Base-by-base conservation (phyloP, 2,329 filamentous ascomycete species). In the Phialemonium atrogriseum region DNA sequence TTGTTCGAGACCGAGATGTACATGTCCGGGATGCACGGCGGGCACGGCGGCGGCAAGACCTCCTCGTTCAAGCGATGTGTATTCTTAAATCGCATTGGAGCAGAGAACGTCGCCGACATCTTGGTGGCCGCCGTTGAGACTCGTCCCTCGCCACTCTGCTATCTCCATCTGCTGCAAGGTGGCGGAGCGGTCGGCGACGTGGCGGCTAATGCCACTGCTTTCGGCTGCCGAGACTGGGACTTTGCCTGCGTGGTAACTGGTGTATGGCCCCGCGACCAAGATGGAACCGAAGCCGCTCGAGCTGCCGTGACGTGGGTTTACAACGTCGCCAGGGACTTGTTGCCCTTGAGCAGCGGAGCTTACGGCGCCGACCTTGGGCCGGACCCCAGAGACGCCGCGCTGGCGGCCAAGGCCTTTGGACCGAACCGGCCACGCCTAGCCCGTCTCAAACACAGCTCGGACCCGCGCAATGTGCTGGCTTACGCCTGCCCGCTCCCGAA, bases 61-160 rank as follows among this genome's bases (percentile, higher is more conserved):
- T 78, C 68, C 8, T 64, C 74, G 1, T 79, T 80, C 58, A 79
- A 80, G 54, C 64, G 76, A 42, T 80, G 75, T 46, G 24, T 80
- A 18, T 79, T 80, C 43, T 49, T 80, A 7, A 69, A 68, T 36
- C 0, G 45, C 22, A 66, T 78, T 10, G 57, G 58, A 38, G 36
- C 33, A 30, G 23, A 2, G 3, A 32, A 50, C 2, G 23, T 71
- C 1, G 44, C 49, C 15, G 27, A 54, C 1, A 42, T 43, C 5
- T 51, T 80, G 26, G 34, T 65, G 10, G 35, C 44, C 3, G 69
- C 73, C 5, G 12, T 79, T 5, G 35, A 62, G 25, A 52, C 38
- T 37, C 62, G 68, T 24, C 72, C 74, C 3, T 60, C 69, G 0
- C 53, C 61, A 23, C 46, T 71, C 10, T 79, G 71, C 49, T 80